These are phyloP conservation scores for Syzygium syzygioides DNA, from an alignment of 441 rosid genomes.

Conservation along the genomic window DNA sequence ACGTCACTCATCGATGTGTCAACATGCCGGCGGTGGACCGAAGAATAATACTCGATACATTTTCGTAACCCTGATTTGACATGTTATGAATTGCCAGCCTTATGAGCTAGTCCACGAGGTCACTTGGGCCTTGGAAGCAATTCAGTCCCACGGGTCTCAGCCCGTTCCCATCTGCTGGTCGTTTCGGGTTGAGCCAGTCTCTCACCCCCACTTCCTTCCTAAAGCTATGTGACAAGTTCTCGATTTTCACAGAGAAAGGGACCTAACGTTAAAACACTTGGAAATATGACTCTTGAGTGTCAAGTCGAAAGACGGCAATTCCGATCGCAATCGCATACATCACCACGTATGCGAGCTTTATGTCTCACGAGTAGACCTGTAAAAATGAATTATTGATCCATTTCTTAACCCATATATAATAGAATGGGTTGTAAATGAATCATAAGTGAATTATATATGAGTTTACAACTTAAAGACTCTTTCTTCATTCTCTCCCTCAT, in stretches of 20 bases:
- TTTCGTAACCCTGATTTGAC: not conserved
- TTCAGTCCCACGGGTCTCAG: not conserved
- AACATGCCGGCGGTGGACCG: not conserved
- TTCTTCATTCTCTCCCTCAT: too few species aligned
- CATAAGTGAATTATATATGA: too few species aligned
- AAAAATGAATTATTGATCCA: too few species aligned
- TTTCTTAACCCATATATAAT: too few species aligned
- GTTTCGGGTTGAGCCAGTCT: not conserved
- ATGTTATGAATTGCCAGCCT: not conserved
- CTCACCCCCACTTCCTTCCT: too few species aligned
- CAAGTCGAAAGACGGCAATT: not conserved
- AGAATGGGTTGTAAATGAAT: too few species aligned
- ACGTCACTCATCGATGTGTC: too few species aligned
- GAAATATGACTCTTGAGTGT: not conserved
- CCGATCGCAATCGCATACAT: too few species aligned
- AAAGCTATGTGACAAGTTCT: not conserved
- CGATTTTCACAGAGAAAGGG: not conserved
- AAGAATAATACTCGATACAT: not conserved
- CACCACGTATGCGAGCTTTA: fast-evolving
- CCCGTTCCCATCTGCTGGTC: not conserved
- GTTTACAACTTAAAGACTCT: too few species aligned
- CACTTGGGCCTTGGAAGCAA: not conserved
- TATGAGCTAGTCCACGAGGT: not conserved
- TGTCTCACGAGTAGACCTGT: too few species aligned
- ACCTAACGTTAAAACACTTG: not conserved